Base-by-base conservation (phyloP, 2,329 filamentous ascomycete genomes). In the Beauveria australis region DNA sequence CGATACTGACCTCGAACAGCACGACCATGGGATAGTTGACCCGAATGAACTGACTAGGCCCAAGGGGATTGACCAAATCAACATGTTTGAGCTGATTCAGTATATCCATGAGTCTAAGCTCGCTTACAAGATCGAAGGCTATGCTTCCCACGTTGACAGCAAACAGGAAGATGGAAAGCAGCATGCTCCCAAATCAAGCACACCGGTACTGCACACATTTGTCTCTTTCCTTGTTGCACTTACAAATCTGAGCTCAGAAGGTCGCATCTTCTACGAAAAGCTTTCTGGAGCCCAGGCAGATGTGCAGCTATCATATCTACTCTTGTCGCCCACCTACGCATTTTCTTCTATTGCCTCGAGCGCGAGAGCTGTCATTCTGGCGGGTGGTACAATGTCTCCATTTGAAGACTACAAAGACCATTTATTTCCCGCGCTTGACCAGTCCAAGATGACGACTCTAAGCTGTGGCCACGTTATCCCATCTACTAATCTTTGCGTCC, bases 391-490 rank as follows among this genome's bases (percentile, higher is more conserved):
- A 28, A 97, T 99, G 94, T 96, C 94, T 2, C 94, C 94, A 0
- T 96, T 97, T 78, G 84, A 88, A 26, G 94, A 97, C 74, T 99
- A 96, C 73, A 86, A 83, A 41, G 82, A 88, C 4, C 90, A 97
- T 67, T 79, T 99, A 0, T 94, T 99, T 64, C 89, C 93, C 0
- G 88, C 89, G 53, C 73, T 96, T 0, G 71, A 82, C 0, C 66
- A 79, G 0, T 73, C 77, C 0, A 84, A 84, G 61, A 82, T 97
- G 49, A 87, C 82, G 10, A 96, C 90, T 0, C 82, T 97, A 33
- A 97, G 92, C 66, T 99, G 93, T 71, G 92, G 91, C 0, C 94
- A 99, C 73, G 92, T 99, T 51, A 95, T 99, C 59, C 93, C 94
- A 0, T 74, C 83, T 0, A 83, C 86, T 3, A 96, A 92, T 64